Evolutionary conservation across 345 rosid species (phyloP).

Genomic region (Litchi chinensis): DNA sequence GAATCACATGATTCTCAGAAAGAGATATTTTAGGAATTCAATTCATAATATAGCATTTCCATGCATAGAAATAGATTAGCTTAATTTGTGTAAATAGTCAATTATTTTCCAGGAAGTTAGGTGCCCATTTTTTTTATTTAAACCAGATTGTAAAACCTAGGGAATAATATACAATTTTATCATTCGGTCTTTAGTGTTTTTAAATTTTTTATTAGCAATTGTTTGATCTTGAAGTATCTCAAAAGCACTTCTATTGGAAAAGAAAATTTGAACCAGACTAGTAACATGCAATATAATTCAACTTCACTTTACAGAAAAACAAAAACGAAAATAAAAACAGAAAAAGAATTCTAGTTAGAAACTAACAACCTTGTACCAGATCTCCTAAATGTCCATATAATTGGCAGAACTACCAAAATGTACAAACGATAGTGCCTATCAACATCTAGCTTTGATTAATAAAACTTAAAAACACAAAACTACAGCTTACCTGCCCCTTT

Average conservation of each 20-base stretch:
- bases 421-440: neutral
- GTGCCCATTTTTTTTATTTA: no score
- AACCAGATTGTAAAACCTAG: no score
- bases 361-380: neutral
- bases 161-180: no score
- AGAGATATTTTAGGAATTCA: no score
- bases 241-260: neutral
- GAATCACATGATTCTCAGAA: no score
- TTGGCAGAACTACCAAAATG: neutral
- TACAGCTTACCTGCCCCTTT: conserved; percentile 87
- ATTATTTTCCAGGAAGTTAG: no score
- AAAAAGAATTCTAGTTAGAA: neutral
- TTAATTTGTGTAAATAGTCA: no score
- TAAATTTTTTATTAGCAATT: neutral
- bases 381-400: neutral
- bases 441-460: neutral
- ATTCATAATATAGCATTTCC: no score
- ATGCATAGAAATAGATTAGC: no score
- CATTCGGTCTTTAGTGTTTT: no score
- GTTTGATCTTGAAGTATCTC: neutral
- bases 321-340: no score
- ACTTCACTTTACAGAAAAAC: neutral
- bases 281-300: neutral
- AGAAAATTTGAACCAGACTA: neutral
- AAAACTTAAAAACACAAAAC: conserved; percentile 10